Base-by-base conservation (phyloP, 208 protist species). In the Trypanosomatidae sp. region DNA sequence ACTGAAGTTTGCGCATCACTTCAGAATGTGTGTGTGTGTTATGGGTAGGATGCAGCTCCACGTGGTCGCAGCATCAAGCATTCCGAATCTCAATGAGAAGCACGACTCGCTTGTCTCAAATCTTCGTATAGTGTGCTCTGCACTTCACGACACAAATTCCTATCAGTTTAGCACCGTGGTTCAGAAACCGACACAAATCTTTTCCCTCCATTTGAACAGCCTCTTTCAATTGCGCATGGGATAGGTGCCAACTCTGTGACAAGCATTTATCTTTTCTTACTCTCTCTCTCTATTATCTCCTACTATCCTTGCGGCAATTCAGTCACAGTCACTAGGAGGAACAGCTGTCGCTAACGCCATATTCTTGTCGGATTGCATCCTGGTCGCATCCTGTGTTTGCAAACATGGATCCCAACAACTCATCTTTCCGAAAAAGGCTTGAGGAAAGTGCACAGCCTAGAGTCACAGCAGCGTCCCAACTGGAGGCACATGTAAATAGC, bases 401-500 rank as follows among this genome's bases (percentile, higher is more conserved):
- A 46, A 7, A 67, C n/a, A 68, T 74, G 71, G n/a, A 74, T 19
- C 41, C 28, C 5, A 49, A 74, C n/a, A 44, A 60, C 47, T 33
- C 58, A 15, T 59, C 71, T 50, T 88, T 88, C 49, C 67, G 74
- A 12, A 75, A 81, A n/a, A 84, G 82, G 62, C 77, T 92, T 25
- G 81, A 90, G 65, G 76, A 83, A 28, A 90, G 81, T 66, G 77
- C 85, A 28, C 79, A 76, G 44, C 80, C 81, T 25, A 83, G 90
- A 69, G 83, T 58, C 7, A 75, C 59, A 9, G 56, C 83, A 33
- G 76, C 73, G 15, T 93, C 82, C 33, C 77, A 91, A 43, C 73
- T 95, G 62, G 82, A 93, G 72, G 80, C 79, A 64, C 88, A 94
- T 88, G 90, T 96, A 81, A 85, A 93, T 76, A 84, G 52, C 17